Evolutionary conservation across 1,139 yeast species (phyloP).

Genomic region (Pneumocystis oryctolagi): DNA sequence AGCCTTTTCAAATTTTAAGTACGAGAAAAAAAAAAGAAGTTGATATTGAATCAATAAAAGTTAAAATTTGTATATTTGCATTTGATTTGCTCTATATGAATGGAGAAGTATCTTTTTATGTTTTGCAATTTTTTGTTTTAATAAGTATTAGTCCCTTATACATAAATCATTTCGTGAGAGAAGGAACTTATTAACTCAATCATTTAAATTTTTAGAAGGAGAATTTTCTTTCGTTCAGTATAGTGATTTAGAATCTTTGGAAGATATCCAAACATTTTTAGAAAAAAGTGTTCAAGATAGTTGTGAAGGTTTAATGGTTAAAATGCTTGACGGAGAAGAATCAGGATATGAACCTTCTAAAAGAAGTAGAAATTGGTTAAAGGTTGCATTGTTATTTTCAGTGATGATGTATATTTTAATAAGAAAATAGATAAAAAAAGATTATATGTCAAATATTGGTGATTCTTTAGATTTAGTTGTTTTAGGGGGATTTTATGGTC

Average conservation of each 20-base stretch:
- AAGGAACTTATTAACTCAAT: conserved; percentile 41
- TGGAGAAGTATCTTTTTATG: conserved; percentile 28
- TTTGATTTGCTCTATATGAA: conserved; percentile 70
- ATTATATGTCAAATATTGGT: conserved; percentile 85
- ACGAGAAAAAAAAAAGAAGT: conserved; percentile 93
- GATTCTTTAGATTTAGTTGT: conserved; percentile 90
- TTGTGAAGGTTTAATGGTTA: conserved; percentile 95
- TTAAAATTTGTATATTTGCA: conserved; percentile 80
- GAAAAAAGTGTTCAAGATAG: conserved; percentile 81
- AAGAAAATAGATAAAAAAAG: conserved; percentile 51
- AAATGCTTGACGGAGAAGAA: conserved; percentile 66
- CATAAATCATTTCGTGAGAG: conserved; percentile 58
- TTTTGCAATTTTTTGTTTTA: conserved; percentile 14
- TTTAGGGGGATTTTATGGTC: conserved; percentile 84
- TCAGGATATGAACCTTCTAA: conserved; percentile 87
- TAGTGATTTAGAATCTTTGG: conserved; percentile 56
- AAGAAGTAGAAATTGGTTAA: conserved; percentile 89
- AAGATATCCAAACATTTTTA: conserved; percentile 59
- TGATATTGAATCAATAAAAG: conserved; percentile 70
- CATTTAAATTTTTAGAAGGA: conserved; percentile 52
- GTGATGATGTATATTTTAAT: not conserved
- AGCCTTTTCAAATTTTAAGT: conserved; percentile 84
- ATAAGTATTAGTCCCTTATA: conserved; percentile 32
- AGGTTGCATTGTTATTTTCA: conserved; percentile 20
- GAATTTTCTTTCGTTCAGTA: conserved; percentile 69